Evolutionary conservation across 1,139 yeast species (phyloP).

Genomic region (Taiozyma sp.): DNA sequence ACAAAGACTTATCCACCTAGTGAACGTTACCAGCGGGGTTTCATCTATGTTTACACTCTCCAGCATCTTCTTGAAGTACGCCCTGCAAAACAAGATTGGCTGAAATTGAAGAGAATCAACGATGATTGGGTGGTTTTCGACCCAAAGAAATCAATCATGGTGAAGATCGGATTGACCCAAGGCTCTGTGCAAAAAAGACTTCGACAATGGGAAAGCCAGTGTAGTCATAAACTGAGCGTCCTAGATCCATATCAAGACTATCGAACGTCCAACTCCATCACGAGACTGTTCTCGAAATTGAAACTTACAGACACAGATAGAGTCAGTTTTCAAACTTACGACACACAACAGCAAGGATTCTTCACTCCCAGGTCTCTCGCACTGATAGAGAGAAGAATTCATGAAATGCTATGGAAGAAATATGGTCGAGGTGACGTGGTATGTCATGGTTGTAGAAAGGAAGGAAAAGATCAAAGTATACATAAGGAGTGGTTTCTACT

Average conservation of each 20-base stretch:
- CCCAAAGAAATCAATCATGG: constrained; percentile 35
- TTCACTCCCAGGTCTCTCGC: constrained; percentile 27
- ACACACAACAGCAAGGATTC: constrained; percentile 28
- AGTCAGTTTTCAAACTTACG: constrained; percentile 3
- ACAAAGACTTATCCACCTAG: neutral
- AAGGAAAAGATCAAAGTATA: constrained; percentile 25
- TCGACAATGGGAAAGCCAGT: constrained; percentile 50
- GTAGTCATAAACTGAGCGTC: constrained; percentile 39
- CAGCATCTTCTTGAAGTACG: constrained; percentile 31
- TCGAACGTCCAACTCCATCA: neutral
- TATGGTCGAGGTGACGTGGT: constrained; percentile 41
- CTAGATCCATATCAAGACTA: constrained; percentile 28
- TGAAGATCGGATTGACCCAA: constrained; percentile 55
- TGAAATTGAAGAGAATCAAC: constrained; percentile 22
- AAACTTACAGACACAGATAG: neutral
- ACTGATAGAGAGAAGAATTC: constrained; percentile 39
- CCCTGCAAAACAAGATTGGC: constrained; percentile 27
- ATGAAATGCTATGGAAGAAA: constrained; percentile 28
- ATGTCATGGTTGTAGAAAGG: constrained; percentile 36
- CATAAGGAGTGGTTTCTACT: constrained; percentile 59
- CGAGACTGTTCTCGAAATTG: neutral
- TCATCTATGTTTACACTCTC: constrained; percentile 49
- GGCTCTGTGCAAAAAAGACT: constrained; percentile 38
- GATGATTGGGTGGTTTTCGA: constrained; percentile 35
- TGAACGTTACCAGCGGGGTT: constrained; percentile 29